Evolutionary conservation across 164 flowering plant species (phyloP).

Genomic region (grape (Vitis vinifera)): DNA sequence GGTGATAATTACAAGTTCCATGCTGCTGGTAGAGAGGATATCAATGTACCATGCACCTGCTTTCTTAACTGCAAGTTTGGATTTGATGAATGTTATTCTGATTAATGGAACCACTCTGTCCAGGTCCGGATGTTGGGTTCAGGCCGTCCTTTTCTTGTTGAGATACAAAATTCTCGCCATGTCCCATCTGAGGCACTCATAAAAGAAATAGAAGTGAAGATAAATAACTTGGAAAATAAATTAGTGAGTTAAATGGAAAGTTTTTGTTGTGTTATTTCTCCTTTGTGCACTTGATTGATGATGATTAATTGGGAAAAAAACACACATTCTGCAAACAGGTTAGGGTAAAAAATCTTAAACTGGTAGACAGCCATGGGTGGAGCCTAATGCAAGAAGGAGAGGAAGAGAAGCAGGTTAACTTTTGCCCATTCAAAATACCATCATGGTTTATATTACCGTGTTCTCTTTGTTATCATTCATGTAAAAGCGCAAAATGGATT

Average conservation of each 20-base stretch:
- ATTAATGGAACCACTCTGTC: slow-evolving; percentile 8
- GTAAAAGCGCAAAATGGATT: neutral
- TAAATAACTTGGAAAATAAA: slow-evolving; percentile 55
- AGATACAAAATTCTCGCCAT: slow-evolving; percentile 82
- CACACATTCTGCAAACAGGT: slow-evolving; percentile 43
- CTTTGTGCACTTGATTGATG: neutral
- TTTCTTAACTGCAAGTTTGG: slow-evolving; percentile 7
- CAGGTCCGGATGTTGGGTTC: slow-evolving; percentile 99
- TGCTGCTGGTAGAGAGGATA: slow-evolving; percentile 99
- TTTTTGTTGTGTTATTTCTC: slow-evolving; percentile 1
- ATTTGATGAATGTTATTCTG: slow-evolving; percentile 11
- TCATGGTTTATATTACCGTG: neutral
- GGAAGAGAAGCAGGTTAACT: slow-evolving; percentile 88
- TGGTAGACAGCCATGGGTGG: slow-evolving; percentile 76
- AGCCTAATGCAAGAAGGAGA: slow-evolving; percentile 94
- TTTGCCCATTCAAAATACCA: neutral
- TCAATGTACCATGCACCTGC: slow-evolving; percentile 63
- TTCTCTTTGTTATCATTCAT: slow-evolving; percentile 1
- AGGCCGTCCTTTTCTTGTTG: slow-evolving; percentile 90
- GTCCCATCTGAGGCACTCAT: slow-evolving; percentile 49
- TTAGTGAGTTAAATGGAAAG: slow-evolving; percentile 49
- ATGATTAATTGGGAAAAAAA: neutral
- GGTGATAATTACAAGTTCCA: slow-evolving; percentile 92
- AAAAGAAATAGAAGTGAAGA: slow-evolving; percentile 53
- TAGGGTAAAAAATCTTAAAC: slow-evolving; percentile 65